Evolutionary conservation across 2,329 filamentous ascomycete genomes (phyloP).

Genomic region (Xylaria sp.): DNA sequence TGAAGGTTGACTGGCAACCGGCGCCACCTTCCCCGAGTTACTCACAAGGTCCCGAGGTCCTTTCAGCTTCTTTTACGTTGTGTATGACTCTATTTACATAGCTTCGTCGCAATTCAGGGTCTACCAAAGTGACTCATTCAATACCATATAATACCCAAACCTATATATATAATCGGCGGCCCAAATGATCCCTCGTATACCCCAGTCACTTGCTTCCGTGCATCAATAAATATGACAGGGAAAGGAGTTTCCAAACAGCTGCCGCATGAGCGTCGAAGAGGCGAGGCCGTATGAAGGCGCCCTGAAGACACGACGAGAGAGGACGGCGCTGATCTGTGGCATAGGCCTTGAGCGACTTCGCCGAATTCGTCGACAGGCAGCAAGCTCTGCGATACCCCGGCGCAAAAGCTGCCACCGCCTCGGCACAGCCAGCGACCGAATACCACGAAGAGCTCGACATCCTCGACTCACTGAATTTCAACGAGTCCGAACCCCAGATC

Average conservation of each 20-base stretch:
- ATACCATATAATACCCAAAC: not conserved
- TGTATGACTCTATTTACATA: slow-evolving; percentile 36
- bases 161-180: not conserved
- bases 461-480: slow-evolving; percentile 79
- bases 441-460: slow-evolving; percentile 93
- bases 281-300: slow-evolving; percentile 75
- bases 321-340: slow-evolving; percentile 7
- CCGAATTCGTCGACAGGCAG: slow-evolving; percentile 96
- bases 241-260: slow-evolving; percentile 69
- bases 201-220: slow-evolving; percentile 24
- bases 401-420: slow-evolving; percentile 47
- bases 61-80: not conserved
- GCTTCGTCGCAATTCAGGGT: not conserved
- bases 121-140: not conserved
- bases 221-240: slow-evolving; percentile 59
- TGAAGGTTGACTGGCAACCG: slow-evolving; percentile 3
- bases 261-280: slow-evolving; percentile 83
- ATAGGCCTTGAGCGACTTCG: slow-evolving; percentile 90
- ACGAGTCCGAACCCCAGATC: slow-evolving; percentile 74
- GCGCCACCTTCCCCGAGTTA: slow-evolving; percentile 27
- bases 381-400: slow-evolving; percentile 76
- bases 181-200: slow-evolving; percentile 48
- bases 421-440: slow-evolving; percentile 59
- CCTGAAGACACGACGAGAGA: not conserved
- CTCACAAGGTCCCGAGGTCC: slow-evolving; percentile 17